Evolutionary conservation across 2,329 filamentous ascomycete genomes (phyloP), one percentile per base, ranked within the genome.

Genomic region (Aspergillus sp.): DNA sequence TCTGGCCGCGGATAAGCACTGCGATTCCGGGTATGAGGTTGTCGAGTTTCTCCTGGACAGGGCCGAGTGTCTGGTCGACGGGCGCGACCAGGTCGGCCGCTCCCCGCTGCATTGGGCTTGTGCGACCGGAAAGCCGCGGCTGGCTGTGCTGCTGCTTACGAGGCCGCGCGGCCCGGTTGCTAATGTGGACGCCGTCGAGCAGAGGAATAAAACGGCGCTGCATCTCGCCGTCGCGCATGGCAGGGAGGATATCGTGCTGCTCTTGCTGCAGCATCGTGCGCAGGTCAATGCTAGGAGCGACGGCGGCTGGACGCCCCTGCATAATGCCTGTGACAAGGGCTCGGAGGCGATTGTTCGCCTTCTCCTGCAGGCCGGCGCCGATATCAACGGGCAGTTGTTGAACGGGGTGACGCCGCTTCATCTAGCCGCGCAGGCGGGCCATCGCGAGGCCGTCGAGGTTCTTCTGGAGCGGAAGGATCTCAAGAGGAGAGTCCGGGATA

Each of bases 71-170:
- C 43, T 51, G 8, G 48, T 69, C 17, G 63, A 67, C 39, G 61
- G 57, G 0, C 53, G 57, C 16, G 67, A 70, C 44, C 58, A 60
- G 32, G 48, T 68, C 14, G 66, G 67, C 7, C 62, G 73, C 8
- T 72, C 69, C 17, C 68, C 74, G 2, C 49, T 77, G 26, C 64
- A 75, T 38, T 76, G 72, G 72, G 72, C 73, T 2, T 73, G 70
- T 22, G 71, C 68, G 15, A 73, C 72, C 27, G 69, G 69, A 12
- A 73, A 75, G 44, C 54, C 64, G 30, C 58, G 61, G 19, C 55
- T 75, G 8, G 68, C 65, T 12, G 61, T 66, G 34, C 56, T 66
- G 42, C 54, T 77, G 16, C 54, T 73, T 4, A 54, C 47, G 11
- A 42, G 53, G 36, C 36, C 47, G 15, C 29, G 53, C 53, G 40